Conservation (phyloP, 495 filamentous ascomycete genomes). For the Lophiotrema nucula region DNA sequence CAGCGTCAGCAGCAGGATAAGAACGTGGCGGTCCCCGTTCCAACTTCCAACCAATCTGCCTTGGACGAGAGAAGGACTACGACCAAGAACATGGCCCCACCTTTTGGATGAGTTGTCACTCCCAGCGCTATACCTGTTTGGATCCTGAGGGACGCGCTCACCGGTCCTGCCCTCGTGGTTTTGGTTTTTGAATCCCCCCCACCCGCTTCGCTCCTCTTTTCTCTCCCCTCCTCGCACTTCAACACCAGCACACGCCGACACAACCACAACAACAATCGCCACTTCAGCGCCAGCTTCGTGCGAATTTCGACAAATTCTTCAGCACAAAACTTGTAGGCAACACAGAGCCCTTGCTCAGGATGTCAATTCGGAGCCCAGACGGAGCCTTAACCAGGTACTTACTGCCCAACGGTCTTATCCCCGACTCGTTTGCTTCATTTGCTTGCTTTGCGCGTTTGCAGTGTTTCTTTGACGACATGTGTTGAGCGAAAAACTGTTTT, state of each 20-base stretch:
- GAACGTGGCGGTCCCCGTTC: slow-evolving; percentile 30
- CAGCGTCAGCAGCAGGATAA: slow-evolving; percentile 28
- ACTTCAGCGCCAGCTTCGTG: slow-evolving; percentile 1
- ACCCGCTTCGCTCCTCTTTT: slow-evolving; percentile 25
- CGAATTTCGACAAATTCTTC: slow-evolving; percentile 3
- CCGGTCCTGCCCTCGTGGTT: slow-evolving; percentile 22
- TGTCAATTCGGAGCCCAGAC: slow-evolving; percentile 35
- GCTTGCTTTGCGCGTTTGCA: not conserved
- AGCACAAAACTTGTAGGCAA: slow-evolving; percentile 16
- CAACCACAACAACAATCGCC: slow-evolving; percentile 4
- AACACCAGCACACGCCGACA: not conserved
- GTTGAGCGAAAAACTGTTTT: slow-evolving; percentile 19
- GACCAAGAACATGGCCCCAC: slow-evolving; percentile 27
- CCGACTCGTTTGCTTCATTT: slow-evolving; percentile 10
- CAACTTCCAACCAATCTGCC: slow-evolving; percentile 32
- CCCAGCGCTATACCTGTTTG: slow-evolving; percentile 20
- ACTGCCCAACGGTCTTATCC: slow-evolving; percentile 33
- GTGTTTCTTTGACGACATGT: slow-evolving; percentile 14
- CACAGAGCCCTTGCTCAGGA: slow-evolving; percentile 35
- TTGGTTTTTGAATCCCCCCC: slow-evolving; percentile 29
- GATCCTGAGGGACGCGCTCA: slow-evolving; percentile 14
- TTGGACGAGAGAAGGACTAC: slow-evolving; percentile 16
- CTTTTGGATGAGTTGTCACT: slow-evolving; percentile 36
- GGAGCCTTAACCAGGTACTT: slow-evolving; percentile 36
- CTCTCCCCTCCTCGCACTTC: slow-evolving; percentile 24